Base-by-base conservation (phyloP, 345 rosid genomes). In the Rubroshorea leprosula region DNA sequence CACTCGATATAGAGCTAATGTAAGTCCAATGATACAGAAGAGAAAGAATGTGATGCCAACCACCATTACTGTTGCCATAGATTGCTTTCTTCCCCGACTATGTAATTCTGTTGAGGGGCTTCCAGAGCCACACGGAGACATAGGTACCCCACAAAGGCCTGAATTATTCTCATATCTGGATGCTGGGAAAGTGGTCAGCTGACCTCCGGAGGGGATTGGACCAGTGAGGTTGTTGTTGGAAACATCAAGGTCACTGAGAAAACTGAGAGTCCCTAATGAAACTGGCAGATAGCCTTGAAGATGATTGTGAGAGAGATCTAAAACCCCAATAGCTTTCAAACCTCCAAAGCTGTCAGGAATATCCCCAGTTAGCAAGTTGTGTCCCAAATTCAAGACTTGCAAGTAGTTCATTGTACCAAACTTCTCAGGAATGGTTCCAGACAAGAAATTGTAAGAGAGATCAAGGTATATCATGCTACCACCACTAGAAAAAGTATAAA, bases 391-490 rank as follows among this genome's bases (percentile, higher is more conserved):
- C 81, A 92, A 78, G 66, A 92, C 98, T 67, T 81, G 96, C 67
- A 92, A 78, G 65, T 80, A 89, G 27, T 43, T 70, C 87, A 89
- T 71, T 16, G 72, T 60, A 65, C 96, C 98, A 58, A 80, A 83
- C 25, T 74, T 67, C 16, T 76, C 74, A 31, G 96, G 98, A 58
- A 92, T 81, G 22, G 70, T 64, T 57, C 95, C 98, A 0, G 85
- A 78, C 55, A 92, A 61, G 6, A 64, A 61, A 51, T 92, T 92
- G 71, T 92, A 92, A 19, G 98, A 80, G 43, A 92, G 70, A 61
- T 92, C 98, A 47, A 92, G 93, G 78, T 79, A 92, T 65, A 92
- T 86, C 87, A 92, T 80, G 74, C 87, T 88, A 53, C 98, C 98
- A 17, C 89, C 86, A 50, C 74, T 71, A 6, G 44, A 9, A 69